A percentile compares a stretch with the other conserved stretches of the same genome.
Conservation (phyloP, 768 basidiomycete genomes). For the Tylopilus subfusipes region DNA sequence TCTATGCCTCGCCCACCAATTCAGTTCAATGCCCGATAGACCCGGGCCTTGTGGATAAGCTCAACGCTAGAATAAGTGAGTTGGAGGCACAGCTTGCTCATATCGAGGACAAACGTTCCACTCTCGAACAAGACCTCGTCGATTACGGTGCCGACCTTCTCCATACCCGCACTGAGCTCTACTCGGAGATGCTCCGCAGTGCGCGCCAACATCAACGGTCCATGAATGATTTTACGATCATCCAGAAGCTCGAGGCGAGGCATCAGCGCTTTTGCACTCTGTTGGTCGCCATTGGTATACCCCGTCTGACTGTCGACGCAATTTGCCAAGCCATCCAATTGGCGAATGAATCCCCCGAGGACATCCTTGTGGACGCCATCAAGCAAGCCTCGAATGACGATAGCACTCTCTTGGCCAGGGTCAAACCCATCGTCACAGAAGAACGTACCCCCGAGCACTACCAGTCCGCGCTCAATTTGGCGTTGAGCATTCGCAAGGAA, state of each 20-base stretch:
- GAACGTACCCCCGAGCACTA: conserved; percentile 42
- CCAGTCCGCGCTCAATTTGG: conserved; percentile 43
- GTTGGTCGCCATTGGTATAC: conserved; percentile 29
- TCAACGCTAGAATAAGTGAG: conserved; percentile 8
- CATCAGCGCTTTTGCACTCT: conserved; percentile 23
- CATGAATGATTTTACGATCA: conserved; percentile 22
- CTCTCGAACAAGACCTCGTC: conserved; percentile 26
- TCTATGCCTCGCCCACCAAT: conserved; percentile 10
- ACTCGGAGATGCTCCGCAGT: conserved; percentile 26
- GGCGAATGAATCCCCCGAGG: conserved; percentile 36
- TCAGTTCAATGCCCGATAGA: neutral
- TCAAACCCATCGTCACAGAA: conserved; percentile 35
- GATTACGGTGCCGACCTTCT: conserved; percentile 29
- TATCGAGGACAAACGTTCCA: conserved; percentile 15
- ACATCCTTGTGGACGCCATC: conserved; percentile 43
- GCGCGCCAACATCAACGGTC: conserved; percentile 26
- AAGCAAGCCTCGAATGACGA: conserved; percentile 38
- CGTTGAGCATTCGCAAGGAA: conserved; percentile 42
- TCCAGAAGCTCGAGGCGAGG: conserved; percentile 27
- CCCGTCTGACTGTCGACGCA: conserved; percentile 18
- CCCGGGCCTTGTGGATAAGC: neutral
- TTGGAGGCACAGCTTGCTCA: conserved; percentile 11
- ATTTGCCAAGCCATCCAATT: conserved; percentile 22
- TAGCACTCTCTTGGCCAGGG: conserved; percentile 41
- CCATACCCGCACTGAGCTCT: conserved; percentile 28